A percentile compares a stretch with the other conserved stretches of the same genome.
These are phyloP conservation scores for Suillus discolor DNA, from an alignment of 768 basidiomycete species.

Conservation along the genomic window DNA sequence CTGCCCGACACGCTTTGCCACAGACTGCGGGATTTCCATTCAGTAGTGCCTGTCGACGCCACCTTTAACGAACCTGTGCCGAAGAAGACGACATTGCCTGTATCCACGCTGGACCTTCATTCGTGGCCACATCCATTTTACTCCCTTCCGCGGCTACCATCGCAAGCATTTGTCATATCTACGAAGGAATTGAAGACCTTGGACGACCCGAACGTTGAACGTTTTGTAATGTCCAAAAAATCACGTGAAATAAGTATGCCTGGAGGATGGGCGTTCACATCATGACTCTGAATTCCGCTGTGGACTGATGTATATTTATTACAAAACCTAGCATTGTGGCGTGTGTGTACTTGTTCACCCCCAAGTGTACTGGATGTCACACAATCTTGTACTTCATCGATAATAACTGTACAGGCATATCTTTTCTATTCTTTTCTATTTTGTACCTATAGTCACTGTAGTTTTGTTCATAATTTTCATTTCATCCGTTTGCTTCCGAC, in stretches of 20 bases:
- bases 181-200: slow-evolving; percentile 18
- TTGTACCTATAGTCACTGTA: slow-evolving; percentile 20
- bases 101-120: slow-evolving; percentile 19
- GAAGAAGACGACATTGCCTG: slow-evolving; percentile 10
- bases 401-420: slow-evolving; percentile 7
- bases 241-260: slow-evolving; percentile 41
- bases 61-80: slow-evolving; percentile 14
- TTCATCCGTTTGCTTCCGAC: neutral
- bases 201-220: slow-evolving; percentile 16
- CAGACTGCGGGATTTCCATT: slow-evolving; percentile 20
- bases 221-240: slow-evolving; percentile 18
- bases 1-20: slow-evolving; percentile 32
- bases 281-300: neutral
- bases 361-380: neutral
- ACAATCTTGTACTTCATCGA: neutral
- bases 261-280: slow-evolving; percentile 39
- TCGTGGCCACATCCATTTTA: slow-evolving; percentile 20
- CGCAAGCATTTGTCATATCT: slow-evolving; percentile 20
- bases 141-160: slow-evolving; percentile 29
- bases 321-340: neutral
- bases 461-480: slow-evolving; percentile 4
- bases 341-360: neutral
- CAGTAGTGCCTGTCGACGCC: slow-evolving; percentile 29
- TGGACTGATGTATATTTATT: slow-evolving; percentile 11
- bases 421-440: slow-evolving; percentile 2